These are phyloP conservation scores for Asterophora lycoperdoides DNA, from an alignment of 768 basidiomycete genomes.

Conservation along the genomic window DNA sequence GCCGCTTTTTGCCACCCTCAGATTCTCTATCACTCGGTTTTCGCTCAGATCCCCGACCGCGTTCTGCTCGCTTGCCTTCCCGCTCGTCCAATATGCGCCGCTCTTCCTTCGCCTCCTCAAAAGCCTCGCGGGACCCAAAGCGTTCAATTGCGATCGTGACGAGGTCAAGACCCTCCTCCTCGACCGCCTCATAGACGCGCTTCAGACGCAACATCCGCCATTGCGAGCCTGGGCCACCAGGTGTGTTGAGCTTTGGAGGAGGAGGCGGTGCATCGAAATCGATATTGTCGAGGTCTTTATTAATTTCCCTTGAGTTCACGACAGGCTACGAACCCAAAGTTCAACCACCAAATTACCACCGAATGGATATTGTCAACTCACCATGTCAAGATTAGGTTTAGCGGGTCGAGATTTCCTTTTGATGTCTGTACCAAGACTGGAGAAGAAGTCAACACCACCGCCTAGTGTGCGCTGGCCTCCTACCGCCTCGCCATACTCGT, in stretches of 20 bases:
- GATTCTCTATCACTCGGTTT: conserved; percentile 25
- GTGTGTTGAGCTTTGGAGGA: conserved; percentile 49
- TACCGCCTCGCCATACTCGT: conserved; percentile 57
- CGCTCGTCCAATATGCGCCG: conserved; percentile 81
- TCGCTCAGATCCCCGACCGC: conserved; percentile 30
- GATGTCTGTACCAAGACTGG: conserved; percentile 72
- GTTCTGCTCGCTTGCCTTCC: conserved; percentile 46
- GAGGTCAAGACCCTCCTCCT: conserved; percentile 71
- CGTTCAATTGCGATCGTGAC: conserved; percentile 85
- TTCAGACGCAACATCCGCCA: conserved; percentile 99
- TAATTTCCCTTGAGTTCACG: conserved; percentile 60
- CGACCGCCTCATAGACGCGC: conserved; percentile 83
- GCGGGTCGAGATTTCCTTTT: conserved; percentile 58
- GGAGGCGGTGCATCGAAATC: conserved; percentile 38
- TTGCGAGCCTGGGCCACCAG: conserved; percentile 88
- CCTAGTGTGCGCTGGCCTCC: conserved; percentile 41
- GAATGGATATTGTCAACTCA: conserved; percentile 24
- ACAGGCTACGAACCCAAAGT: conserved; percentile 41
- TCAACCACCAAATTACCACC: conserved; percentile 5
- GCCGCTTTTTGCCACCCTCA: conserved; percentile 48
- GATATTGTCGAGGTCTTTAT: conserved; percentile 48
- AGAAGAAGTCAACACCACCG: conserved; percentile 85
- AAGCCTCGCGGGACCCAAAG: conserved; percentile 81
- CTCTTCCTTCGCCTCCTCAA: conserved; percentile 87
- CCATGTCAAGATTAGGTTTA: conserved; percentile 69